Percentiles rank a stretch among this genome's conserved stretches.
These are phyloP conservation scores for Colletotrichum sidae DNA, from an alignment of 2,329 filamentous ascomycete species.

Conservation along the genomic window DNA sequence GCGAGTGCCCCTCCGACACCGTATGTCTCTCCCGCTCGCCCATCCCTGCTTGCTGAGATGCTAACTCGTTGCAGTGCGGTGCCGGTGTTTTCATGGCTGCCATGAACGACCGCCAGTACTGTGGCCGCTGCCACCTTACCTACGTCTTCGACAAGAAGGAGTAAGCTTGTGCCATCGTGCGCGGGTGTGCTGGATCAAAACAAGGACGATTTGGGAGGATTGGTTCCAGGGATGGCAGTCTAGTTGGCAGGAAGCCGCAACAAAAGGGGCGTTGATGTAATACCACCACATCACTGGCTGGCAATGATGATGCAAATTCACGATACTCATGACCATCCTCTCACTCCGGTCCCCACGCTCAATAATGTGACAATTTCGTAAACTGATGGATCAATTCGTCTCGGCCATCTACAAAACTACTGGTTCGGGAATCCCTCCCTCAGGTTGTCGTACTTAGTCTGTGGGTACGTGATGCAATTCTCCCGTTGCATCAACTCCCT, in stretches of 20 bases:
- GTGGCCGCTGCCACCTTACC: constrained; percentile 78
- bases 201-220: constrained; percentile 32
- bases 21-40: constrained; percentile 64
- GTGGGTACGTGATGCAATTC: constrained; percentile 74
- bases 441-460: constrained; percentile 78
- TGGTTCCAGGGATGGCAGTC: constrained; percentile 37
- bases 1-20: constrained; percentile 94
- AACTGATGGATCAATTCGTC: background rate
- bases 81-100: constrained; percentile 99
- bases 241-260: constrained; percentile 46
- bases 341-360: background rate
- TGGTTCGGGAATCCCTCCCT: constrained; percentile 62
- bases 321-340: constrained; percentile 33
- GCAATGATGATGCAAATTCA: constrained; percentile 40
- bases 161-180: constrained; percentile 40
- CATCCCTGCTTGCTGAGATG: background rate
- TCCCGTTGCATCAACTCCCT: constrained; percentile 59
- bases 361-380: background rate
- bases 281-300: constrained; percentile 47
- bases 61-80: constrained; percentile 79
- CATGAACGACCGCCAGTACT: constrained; percentile 99
- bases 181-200: constrained; percentile 31
- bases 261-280: constrained; percentile 56
- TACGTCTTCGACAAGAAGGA: constrained; percentile 79
- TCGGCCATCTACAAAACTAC: background rate